Percentiles rank a stretch among this genome's conserved stretches.
These are phyloP conservation scores for Brassica juncea DNA, from an alignment of 345 rosid genomes.

Conservation along the genomic window DNA sequence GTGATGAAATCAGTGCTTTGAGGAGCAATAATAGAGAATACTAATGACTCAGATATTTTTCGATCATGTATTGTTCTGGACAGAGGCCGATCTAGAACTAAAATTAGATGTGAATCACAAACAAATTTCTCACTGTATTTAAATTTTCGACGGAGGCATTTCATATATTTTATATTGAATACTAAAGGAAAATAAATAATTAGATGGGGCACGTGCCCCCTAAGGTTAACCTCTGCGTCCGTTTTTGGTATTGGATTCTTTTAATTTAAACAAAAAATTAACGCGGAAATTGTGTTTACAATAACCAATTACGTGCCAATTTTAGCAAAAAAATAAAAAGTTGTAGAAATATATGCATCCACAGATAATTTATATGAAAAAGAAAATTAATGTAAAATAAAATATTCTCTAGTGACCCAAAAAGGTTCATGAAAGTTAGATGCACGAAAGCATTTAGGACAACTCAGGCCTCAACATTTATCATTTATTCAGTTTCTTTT, in stretches of 20 bases:
- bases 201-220: too few species aligned
- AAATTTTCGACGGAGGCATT: too few species aligned
- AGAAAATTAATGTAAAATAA: not conserved
- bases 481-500: not conserved
- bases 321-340: too few species aligned
- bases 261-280: not conserved
- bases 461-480: not conserved
- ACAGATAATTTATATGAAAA: not conserved
- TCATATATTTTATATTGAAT: too few species aligned
- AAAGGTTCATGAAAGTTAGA: not conserved
- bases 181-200: too few species aligned
- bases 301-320: not conserved
- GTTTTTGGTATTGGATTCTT: not conserved
- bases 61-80: not conserved
- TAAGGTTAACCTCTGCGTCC: too few species aligned
- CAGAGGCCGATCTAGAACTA: too few species aligned
- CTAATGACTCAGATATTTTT: not conserved
- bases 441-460: conserved; percentile 22
- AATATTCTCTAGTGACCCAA: not conserved
- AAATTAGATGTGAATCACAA: too few species aligned
- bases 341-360: not conserved
- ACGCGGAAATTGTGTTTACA: not conserved
- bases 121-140: too few species aligned
- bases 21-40: not conserved
- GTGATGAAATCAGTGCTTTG: not conserved